phyloP scores from a whole-genome alignment of 2,329 filamentous ascomycete species.

The Leptographium galeiforme region DNA sequence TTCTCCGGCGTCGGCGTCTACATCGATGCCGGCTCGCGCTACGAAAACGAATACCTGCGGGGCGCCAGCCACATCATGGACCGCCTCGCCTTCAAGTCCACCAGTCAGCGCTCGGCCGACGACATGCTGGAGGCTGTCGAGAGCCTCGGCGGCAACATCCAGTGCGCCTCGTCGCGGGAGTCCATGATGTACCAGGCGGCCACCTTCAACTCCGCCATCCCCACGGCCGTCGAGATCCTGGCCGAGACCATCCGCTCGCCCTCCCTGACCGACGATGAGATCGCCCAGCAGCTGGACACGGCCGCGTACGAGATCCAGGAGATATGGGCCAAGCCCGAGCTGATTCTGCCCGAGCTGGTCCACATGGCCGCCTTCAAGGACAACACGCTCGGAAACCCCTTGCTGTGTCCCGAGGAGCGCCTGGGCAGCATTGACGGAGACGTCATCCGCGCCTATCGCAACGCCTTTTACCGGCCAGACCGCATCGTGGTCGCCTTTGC shows the following conservation, averaged over 20 bases:
- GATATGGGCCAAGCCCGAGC: constrained; percentile 94
- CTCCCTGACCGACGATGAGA: constrained; percentile 71
- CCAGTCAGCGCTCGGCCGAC: constrained; percentile 57
- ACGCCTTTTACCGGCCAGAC: constrained; percentile 77
- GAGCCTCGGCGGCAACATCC: constrained; percentile 83
- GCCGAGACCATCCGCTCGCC: constrained; percentile 91
- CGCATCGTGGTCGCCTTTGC: constrained; percentile 91
- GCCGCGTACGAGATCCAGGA: constrained; percentile 92
- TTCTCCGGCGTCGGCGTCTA: constrained; percentile 95
- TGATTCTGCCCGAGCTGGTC: constrained; percentile 88
- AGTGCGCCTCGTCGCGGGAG: constrained; percentile 90
- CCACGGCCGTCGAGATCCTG: constrained; percentile 66
- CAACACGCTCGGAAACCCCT: constrained; percentile 87
- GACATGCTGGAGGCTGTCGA: constrained; percentile 82
- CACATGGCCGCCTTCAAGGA: constrained; percentile 93
- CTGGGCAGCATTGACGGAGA: constrained; percentile 59
- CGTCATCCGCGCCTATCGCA: constrained; percentile 65
- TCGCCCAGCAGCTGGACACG: constrained; percentile 74
- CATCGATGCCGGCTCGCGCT: constrained; percentile 87
- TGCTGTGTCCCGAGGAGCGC: constrained; percentile 80
- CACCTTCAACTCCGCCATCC: constrained; percentile 88
- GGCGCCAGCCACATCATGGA: constrained; percentile 96
- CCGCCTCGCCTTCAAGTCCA: constrained; percentile 86
- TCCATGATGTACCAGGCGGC: constrained; percentile 98
- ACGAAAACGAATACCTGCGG: constrained; percentile 72